Conservation (phyloP, 129 eudicot genomes). For the Chrysanthemum makinoi region DNA sequence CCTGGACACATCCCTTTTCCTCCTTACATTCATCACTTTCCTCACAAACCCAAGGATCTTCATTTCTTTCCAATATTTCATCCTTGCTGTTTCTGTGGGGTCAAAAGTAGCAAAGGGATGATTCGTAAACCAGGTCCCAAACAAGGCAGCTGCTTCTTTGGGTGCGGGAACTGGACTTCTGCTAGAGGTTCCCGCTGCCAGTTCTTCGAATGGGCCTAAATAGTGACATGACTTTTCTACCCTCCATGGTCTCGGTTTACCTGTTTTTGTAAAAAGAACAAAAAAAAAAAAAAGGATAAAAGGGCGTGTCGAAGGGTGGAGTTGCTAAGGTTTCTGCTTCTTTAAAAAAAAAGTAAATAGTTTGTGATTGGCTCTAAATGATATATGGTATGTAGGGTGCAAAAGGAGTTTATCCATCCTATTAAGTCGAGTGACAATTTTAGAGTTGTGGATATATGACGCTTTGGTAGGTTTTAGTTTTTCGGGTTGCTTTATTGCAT, state of each 20-base stretch:
- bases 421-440: constrained; percentile 26
- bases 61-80: constrained; percentile 30
- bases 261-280: constrained; percentile 34
- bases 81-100: constrained; percentile 74
- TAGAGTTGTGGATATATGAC: constrained; percentile 12
- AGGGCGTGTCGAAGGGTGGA: background rate
- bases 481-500: constrained; percentile 11
- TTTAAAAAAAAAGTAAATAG: constrained; percentile 8
- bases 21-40: constrained; percentile 38
- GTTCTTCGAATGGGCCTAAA: constrained; percentile 75
- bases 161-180: constrained; percentile 91
- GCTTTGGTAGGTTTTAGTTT: constrained; percentile 13
- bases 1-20: constrained; percentile 31
- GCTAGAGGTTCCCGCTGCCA: constrained; percentile 85
- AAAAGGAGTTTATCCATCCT: constrained; percentile 12
- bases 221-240: constrained; percentile 11
- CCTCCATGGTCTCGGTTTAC: constrained; percentile 34
- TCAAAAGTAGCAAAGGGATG: constrained; percentile 69
- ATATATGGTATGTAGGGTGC: constrained; percentile 14
- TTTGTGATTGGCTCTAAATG: constrained; percentile 32
- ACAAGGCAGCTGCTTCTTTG: constrained; percentile 79
- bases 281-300: background rate
- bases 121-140: constrained; percentile 77
- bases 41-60: constrained; percentile 37
- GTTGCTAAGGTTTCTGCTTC: too few species aligned